Evolutionary conservation across 1,139 yeast genomes (phyloP), one percentile per base, ranked within the genome.

Genomic region (Yamadazyma buinensis): DNA sequence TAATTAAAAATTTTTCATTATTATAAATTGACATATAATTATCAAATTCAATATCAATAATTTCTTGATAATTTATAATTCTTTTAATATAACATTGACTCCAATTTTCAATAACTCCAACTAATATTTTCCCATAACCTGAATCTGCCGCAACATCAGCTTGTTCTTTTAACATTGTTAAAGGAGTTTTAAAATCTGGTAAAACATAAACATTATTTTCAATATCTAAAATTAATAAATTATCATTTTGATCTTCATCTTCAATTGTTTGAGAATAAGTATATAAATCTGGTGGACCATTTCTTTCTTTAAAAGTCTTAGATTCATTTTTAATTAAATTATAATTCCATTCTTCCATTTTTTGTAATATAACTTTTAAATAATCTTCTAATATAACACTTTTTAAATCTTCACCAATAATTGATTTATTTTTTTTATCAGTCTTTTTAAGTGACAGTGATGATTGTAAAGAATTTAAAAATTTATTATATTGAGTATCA

Each of bases 121-220:
- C 80, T 30, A 87, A 66, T 22, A 88, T 84, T 43, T 82, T 75
- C 9, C 92, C 87, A 54, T 85, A 90, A 2, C 88, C 87, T 2
- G 95, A 80, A 26, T 84, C 92, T 0, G 92, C 87, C 0, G 95
- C 95, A 9, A 85, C 94, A 46, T 85, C 95, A n/a, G 88, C 83
- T 55, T 88, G 96, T 53, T 87, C 95, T 23, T 84, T 82, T 41
- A 88, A 77, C 80, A 88, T 84, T 33, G 84, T 77, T 54, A 86
- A 80, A 0, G 74, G 64, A 2, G 67, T 66, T 41, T 64, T 67
- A 50, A 68, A 68, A 42, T 68, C 74, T 5, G 75, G 75, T 36
- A 69, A 55, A 33, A 87, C 86, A 37, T 78, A 83, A 17, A 82
- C 85, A 11, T 86, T 81, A 12, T 83, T 80, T 43, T 79, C 80